These are phyloP conservation scores for Colletotrichum gigasporum DNA, from an alignment of 2,329 filamentous ascomycete genomes.

Conservation along the genomic window DNA sequence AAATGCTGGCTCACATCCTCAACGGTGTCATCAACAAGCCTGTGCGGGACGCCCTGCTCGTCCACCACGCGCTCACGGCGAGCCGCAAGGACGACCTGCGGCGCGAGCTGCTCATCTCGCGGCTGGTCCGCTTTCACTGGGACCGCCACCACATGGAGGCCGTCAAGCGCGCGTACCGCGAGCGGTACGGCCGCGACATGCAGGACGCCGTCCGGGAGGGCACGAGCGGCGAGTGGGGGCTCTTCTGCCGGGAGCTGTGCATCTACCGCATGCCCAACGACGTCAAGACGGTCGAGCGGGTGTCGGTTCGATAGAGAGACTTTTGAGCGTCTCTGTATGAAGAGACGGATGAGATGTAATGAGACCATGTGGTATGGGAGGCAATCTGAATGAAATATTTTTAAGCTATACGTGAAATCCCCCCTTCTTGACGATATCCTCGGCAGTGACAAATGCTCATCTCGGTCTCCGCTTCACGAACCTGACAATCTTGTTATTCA, in stretches of 20 bases:
- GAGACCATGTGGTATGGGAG: conserved; percentile 16
- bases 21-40: conserved; percentile 97
- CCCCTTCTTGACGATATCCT: not conserved
- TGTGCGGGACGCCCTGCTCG: conserved; percentile 88
- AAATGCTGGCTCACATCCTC: conserved; percentile 92
- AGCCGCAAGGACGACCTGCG: conserved; percentile 77
- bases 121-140: conserved; percentile 93
- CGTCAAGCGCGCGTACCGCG: conserved; percentile 82
- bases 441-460: no score
- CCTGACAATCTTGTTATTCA: not conserved
- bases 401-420: not conserved
- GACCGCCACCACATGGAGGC: conserved; percentile 82
- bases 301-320: conserved; percentile 34
- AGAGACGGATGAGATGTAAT: conserved; percentile 7
- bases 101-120: conserved; percentile 86
- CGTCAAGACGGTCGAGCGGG: conserved; percentile 61
- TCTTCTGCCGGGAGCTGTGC: conserved; percentile 78
- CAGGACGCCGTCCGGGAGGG: conserved; percentile 82
- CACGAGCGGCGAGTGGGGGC: conserved; percentile 79
- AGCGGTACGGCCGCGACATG: conserved; percentile 79
- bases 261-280: conserved; percentile 69
- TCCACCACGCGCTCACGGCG: conserved; percentile 88
- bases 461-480: no score
- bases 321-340: not conserved
- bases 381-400: not conserved